Evolutionary conservation across 495 filamentous ascomycete genomes (phyloP), one percentile per base, ranked within the genome.

Genomic region (Hypoxylon fragiforme): DNA sequence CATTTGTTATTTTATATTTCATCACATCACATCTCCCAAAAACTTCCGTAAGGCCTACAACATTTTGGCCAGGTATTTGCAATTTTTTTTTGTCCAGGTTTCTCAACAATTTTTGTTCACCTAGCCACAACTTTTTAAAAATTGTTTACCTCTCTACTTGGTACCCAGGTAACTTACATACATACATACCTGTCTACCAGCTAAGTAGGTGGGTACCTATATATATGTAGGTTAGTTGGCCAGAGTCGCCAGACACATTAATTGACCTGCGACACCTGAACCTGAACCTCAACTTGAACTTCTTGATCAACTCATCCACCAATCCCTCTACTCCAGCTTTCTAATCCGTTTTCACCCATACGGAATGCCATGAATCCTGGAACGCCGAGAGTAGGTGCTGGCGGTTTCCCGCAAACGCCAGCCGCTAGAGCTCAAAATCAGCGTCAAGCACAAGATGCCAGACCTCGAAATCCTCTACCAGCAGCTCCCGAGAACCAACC

Each of bases 301-400:
- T 28, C 24, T 4, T 28, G 4, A 28, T 4, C 24, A 4, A 28
- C 24, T 28, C 24, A 9, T 28, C 24, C 4, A 28, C 24, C 24
- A 28, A 4, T 28, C 24, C 9, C 9, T 9, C 9, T 28, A 28
- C 24, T 9, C n/a, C n/a, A n/a, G n/a, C n/a, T n/a, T n/a, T n/a
- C n/a, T n/a, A n/a, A n/a, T n/a, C n/a, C n/a, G n/a, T n/a, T n/a
- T n/a, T n/a, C n/a, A n/a, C n/a, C n/a, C n/a, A n/a, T n/a, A 54
- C 71, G 72, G 72, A 62, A 77, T 77, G 76, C 74, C 60, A 78
- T 78, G 76, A 72, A 56, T 67, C 54, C 57, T 44, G 65, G 58
- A 51, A 70, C 57, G 47, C 62, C 68, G 31, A 60, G 60, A 49
- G 54, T 73, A 57, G 58, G 64, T 44, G 63, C 60, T 59, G 76